Conservation (phyloP, 2,329 filamentous ascomycete genomes). For the Pseudogymnoascus sp. region DNA sequence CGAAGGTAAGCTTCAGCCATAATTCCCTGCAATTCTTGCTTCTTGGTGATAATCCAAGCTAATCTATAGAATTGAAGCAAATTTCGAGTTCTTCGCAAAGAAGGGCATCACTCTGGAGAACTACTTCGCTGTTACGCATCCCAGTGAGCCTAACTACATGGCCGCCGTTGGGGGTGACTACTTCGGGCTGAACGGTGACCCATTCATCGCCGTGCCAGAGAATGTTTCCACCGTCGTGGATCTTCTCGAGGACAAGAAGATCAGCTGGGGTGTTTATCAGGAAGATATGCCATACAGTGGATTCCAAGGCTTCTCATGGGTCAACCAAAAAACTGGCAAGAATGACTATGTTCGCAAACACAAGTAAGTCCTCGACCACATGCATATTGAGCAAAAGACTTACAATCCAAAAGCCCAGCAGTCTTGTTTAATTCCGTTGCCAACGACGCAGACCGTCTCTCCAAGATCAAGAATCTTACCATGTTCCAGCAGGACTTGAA, state of each 20-base stretch:
- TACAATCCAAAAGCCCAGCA: slow-evolving; percentile 33
- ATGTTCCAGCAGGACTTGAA: slow-evolving; percentile 63
- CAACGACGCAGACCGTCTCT: slow-evolving; percentile 51
- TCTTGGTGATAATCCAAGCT: slow-evolving; percentile 25
- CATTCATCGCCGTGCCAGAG: slow-evolving; percentile 49
- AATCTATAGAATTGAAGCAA: slow-evolving; percentile 33
- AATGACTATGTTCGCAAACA: slow-evolving; percentile 83
- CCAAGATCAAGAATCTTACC: slow-evolving; percentile 68
- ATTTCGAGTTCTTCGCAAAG: slow-evolving; percentile 50
- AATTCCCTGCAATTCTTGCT: slow-evolving; percentile 23
- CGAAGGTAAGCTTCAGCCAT: slow-evolving; percentile 46
- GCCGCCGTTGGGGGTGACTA: slow-evolving; percentile 64
- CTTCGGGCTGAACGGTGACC: slow-evolving; percentile 66
- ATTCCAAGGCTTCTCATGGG: slow-evolving; percentile 58
- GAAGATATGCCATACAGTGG: slow-evolving; percentile 73
- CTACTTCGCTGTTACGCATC: slow-evolving; percentile 61
- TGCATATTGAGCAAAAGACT: not conserved
- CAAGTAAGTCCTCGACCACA: slow-evolving; percentile 42
- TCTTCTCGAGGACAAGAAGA: slow-evolving; percentile 57
- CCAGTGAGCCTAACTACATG: slow-evolving; percentile 71
- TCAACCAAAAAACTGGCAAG: slow-evolving; percentile 58
- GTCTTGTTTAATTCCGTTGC: slow-evolving; percentile 63
- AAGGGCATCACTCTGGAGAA: slow-evolving; percentile 58
- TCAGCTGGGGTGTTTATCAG: slow-evolving; percentile 68
- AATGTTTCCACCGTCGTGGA: slow-evolving; percentile 65